A percentile compares a stretch with the other conserved stretches of the same genome.
Evolutionary conservation across 2,329 filamentous ascomycete genomes (phyloP).

Genomic region (Trichophyton benhamiae): DNA sequence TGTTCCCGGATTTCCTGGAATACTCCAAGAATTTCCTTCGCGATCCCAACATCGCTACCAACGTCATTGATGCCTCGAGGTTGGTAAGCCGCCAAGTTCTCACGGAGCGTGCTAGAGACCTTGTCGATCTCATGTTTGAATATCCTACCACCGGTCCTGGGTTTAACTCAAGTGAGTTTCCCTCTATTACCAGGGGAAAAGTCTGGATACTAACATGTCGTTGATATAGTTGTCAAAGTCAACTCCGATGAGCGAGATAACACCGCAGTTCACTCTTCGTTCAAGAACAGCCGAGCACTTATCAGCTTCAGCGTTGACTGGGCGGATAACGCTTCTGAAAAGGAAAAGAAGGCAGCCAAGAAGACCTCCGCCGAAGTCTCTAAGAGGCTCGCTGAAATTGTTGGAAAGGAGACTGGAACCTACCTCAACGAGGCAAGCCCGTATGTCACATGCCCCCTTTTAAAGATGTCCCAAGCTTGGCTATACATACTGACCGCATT

Average conservation of each 20-base stretch:
- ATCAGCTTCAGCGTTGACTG: conserved; percentile 21
- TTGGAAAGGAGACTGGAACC: conserved; percentile 19
- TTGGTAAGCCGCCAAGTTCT: conserved; percentile 19
- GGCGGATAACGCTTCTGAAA: conserved; percentile 18
- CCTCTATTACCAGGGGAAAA: not conserved
- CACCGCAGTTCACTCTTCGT: conserved; percentile 20
- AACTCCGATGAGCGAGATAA: conserved; percentile 18
- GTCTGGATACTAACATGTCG: not conserved
- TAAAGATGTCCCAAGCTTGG: not conserved
- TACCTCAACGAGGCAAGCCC: conserved; percentile 18
- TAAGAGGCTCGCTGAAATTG: conserved; percentile 18
- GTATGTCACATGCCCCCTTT: conserved; percentile 7
- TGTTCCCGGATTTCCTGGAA: conserved; percentile 21
- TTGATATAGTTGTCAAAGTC: conserved; percentile 19
- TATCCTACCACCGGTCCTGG: conserved; percentile 16
- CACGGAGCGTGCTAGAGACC: conserved; percentile 15
- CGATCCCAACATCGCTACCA: conserved; percentile 24
- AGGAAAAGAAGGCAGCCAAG: conserved; percentile 17
- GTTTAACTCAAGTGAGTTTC: conserved; percentile 22
- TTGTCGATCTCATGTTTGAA: conserved; percentile 19
- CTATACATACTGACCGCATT: not conserved
- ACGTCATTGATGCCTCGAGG: conserved; percentile 22
- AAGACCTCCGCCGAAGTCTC: conserved; percentile 18
- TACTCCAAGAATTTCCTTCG: conserved; percentile 18
- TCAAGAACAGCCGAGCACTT: conserved; percentile 18